phyloP scores from a whole-genome alignment of 2,329 filamentous ascomycete species.

The Fusarium compactum region DNA sequence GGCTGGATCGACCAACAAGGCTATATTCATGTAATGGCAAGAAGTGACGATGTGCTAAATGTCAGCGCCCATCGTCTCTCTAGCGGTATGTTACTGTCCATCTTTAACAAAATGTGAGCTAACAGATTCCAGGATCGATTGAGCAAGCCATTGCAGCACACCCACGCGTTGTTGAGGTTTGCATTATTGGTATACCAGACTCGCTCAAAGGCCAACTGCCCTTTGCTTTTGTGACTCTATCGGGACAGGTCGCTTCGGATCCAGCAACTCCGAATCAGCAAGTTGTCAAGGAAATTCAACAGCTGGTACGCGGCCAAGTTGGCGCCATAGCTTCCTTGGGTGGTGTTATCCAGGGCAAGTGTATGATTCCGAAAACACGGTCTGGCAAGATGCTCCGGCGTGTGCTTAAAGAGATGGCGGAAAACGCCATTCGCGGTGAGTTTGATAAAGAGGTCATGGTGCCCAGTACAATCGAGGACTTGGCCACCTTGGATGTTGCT shows the following conservation, averaged over 20 bases:
- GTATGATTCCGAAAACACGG: slow-evolving; percentile 91
- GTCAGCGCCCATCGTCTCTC: slow-evolving; percentile 94
- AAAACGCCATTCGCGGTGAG: slow-evolving; percentile 81
- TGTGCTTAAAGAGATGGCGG: slow-evolving; percentile 84
- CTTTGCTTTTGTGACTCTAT: slow-evolving; percentile 83
- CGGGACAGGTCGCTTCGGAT: slow-evolving; percentile 59
- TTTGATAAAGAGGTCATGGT: slow-evolving; percentile 78
- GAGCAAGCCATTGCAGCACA: slow-evolving; percentile 92
- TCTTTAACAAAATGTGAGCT: slow-evolving; percentile 5
- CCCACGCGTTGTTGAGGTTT: slow-evolving; percentile 82
- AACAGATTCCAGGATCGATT: slow-evolving; percentile 72
- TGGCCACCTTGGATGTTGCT: slow-evolving; percentile 78
- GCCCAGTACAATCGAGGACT: slow-evolving; percentile 89
- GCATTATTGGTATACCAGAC: slow-evolving; percentile 88
- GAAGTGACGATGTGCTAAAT: slow-evolving; percentile 89
- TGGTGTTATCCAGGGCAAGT: slow-evolving; percentile 84
- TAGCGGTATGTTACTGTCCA: slow-evolving; percentile 69
- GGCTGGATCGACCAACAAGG: slow-evolving; percentile 84
- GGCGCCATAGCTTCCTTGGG: slow-evolving; percentile 88
- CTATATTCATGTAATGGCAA: slow-evolving; percentile 73
- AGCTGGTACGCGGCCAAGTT: slow-evolving; percentile 80
- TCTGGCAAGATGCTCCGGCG: slow-evolving; percentile 91
- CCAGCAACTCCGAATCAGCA: slow-evolving; percentile 62
- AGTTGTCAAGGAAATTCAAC: slow-evolving; percentile 73
- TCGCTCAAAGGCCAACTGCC: slow-evolving; percentile 89